A percentile compares a stretch with the other conserved stretches of the same genome.
Evolutionary conservation across 352 stramenopile genomes (phyloP).

Genomic region (Elongisporangium undulatum): DNA sequence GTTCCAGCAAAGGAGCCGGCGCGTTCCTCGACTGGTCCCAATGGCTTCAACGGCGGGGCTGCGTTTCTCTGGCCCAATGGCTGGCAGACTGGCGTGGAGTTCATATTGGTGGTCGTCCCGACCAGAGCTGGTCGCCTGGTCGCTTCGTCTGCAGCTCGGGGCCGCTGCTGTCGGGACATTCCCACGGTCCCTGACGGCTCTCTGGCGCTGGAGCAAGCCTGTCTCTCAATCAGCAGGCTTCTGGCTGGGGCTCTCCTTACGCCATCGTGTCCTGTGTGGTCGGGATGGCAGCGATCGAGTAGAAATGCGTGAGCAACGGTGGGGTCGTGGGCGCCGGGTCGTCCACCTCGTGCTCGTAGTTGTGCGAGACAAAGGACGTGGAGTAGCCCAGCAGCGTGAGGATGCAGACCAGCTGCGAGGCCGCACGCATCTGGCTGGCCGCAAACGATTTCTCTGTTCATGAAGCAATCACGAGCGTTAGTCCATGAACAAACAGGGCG

Average conservation of each 20-base stretch:
- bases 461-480: neutral
- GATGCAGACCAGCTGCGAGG: slow-evolving; percentile 38
- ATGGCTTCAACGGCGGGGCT: neutral
- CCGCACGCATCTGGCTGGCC: slow-evolving; percentile 33
- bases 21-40: neutral
- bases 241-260: neutral
- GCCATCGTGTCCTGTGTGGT: neutral
- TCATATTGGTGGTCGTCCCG: neutral
- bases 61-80: too few relatives aligned
- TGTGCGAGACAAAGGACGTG: slow-evolving; percentile 35
- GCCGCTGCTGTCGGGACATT: neutral
- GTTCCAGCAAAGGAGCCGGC: neutral
- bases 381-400: slow-evolving; percentile 56
- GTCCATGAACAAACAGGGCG: neutral
- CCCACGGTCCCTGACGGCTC: neutral
- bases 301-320: neutral
- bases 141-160: neutral
- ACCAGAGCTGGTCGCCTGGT: neutral
- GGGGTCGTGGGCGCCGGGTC: neutral
- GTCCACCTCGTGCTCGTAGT: slow-evolving; percentile 7
- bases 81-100: neutral
- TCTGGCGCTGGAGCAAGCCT: neutral
- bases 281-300: neutral
- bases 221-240: too few relatives aligned
- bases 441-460: slow-evolving; percentile 16